These are phyloP conservation scores for Coprinellus micaceus DNA, from an alignment of 768 basidiomycete species.

Conservation along the genomic window DNA sequence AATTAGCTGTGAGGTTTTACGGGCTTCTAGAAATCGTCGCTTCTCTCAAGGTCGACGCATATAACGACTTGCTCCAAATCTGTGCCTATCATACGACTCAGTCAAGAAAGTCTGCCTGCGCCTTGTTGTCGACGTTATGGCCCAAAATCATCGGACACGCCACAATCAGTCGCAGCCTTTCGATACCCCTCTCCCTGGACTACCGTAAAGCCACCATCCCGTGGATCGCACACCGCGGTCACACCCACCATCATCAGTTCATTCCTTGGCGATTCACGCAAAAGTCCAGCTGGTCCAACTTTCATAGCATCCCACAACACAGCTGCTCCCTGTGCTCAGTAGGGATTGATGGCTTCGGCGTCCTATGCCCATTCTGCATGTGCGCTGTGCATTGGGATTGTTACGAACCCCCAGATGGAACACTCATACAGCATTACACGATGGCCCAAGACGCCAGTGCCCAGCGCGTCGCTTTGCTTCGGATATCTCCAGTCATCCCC, in stretches of 20 bases:
- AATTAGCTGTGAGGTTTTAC: slow-evolving; percentile 47
- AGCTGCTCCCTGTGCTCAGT: slow-evolving; percentile 57
- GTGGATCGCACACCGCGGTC: slow-evolving; percentile 15
- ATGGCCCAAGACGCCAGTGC: slow-evolving; percentile 40
- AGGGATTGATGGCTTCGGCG: slow-evolving; percentile 60
- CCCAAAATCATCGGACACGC: slow-evolving; percentile 68
- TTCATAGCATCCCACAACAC: slow-evolving; percentile 31
- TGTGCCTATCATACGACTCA: slow-evolving; percentile 60
- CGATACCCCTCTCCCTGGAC: slow-evolving; percentile 15
- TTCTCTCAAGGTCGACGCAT: slow-evolving; percentile 60
- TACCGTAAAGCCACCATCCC: not conserved
- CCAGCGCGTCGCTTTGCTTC: slow-evolving; percentile 57
- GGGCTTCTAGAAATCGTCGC: slow-evolving; percentile 53
- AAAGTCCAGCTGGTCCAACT: slow-evolving; percentile 20
- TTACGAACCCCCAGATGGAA: slow-evolving; percentile 68
- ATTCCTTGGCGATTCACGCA: slow-evolving; percentile 58
- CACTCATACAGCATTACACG: slow-evolving; percentile 51
- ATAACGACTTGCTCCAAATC: slow-evolving; percentile 68
- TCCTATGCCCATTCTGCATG: slow-evolving; percentile 69
- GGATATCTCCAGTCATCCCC: slow-evolving; percentile 51
- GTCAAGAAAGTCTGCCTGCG: slow-evolving; percentile 53
- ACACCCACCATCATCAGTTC: slow-evolving; percentile 56
- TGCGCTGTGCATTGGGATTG: slow-evolving; percentile 75
- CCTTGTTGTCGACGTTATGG: slow-evolving; percentile 60
- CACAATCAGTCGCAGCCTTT: slow-evolving; percentile 51